A percentile compares a stretch with the other conserved stretches of the same genome.
phyloP scores from a whole-genome alignment of 108 stramenopile genomes.

The Aurantiochytrium sp. region DNA sequence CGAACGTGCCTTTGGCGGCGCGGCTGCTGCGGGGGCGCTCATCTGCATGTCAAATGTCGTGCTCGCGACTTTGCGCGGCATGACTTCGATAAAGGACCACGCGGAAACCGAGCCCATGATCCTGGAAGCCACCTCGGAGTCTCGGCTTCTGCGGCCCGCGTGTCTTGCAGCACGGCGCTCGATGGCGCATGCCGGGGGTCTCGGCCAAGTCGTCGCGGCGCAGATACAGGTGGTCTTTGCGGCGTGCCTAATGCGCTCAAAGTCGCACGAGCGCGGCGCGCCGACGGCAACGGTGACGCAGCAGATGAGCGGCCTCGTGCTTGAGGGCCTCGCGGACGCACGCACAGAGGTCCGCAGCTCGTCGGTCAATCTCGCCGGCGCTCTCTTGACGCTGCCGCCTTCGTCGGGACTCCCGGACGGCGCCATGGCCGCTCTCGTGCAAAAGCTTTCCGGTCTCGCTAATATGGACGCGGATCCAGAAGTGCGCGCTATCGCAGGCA shows the following conservation, averaged over 20 bases:
- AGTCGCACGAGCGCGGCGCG: background rate
- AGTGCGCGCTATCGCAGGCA: background rate
- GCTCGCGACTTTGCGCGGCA: too few relatives aligned
- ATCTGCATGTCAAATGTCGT: too few relatives aligned
- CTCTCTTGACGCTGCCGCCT: background rate
- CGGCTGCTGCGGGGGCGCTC: too few relatives aligned
- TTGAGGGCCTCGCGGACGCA: background rate
- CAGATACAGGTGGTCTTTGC: background rate
- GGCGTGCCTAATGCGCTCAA: background rate
- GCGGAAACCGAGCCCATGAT: too few relatives aligned
- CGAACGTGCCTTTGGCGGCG: too few relatives aligned
- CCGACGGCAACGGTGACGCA: background rate
- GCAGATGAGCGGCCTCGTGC: background rate
- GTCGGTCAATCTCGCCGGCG: background rate
- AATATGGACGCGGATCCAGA: background rate
- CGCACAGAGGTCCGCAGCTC: background rate
- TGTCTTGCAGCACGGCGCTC: background rate
- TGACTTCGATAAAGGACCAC: too few relatives aligned
- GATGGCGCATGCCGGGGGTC: too few relatives aligned
- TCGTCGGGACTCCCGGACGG: background rate
- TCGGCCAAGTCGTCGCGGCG: background rate
- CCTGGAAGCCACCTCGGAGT: too few relatives aligned
- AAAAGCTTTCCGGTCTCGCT: background rate
- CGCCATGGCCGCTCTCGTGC: background rate
- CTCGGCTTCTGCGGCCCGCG: background rate